Base-by-base conservation (phyloP, 345 rosid species). In the Melaleuca quinquenervia region DNA sequence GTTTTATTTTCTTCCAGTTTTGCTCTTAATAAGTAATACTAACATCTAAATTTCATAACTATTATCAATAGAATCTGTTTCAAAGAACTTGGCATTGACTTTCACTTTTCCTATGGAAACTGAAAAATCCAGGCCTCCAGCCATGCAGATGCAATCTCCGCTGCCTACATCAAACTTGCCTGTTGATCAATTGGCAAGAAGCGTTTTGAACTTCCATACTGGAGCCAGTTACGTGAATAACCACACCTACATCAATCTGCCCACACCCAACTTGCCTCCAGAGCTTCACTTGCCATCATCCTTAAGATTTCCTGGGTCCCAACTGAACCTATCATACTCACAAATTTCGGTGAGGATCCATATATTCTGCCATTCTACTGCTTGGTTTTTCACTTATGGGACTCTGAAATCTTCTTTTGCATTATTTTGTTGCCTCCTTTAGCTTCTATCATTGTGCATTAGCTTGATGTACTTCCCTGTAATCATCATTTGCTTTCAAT, bases 131-230 rank as follows among this genome's bases (percentile, higher is more conserved):
- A 82, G 84, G 84, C 45, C n/a, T 45, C 45, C 60, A 50, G 45
- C 84, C 53, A 51, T 14, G 60, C 58, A 58, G 56, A 53, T 29
- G 56, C 53, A 27, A 16, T 32, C 84, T 52, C 14, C 0, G 84
- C 56, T 82, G 55, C 56, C 84, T 32, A 1, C 60, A 53, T 50
- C 56, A 82, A 82, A 82, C 84, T 82, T 51, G 56, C 60, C 56
- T 26, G 15, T 53, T 82, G 84, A 82, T 29, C 84, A 82, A 52
- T 26, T 45, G 3, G 84, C 11, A 27, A 27, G 56, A 82, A 41
- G 1, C 5, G 4, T 27, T 53, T 1, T 2, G 0, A 16, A 0
- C 84, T 0, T 2, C 15, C n/a, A 53, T 2, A 41, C 26, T 21
- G 48, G 1, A 12, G 4, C 5, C 62, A 5, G 9, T 8, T 6